Base-by-base conservation (phyloP, 208 protist genomes). In the Trichomonas tenax region DNA sequence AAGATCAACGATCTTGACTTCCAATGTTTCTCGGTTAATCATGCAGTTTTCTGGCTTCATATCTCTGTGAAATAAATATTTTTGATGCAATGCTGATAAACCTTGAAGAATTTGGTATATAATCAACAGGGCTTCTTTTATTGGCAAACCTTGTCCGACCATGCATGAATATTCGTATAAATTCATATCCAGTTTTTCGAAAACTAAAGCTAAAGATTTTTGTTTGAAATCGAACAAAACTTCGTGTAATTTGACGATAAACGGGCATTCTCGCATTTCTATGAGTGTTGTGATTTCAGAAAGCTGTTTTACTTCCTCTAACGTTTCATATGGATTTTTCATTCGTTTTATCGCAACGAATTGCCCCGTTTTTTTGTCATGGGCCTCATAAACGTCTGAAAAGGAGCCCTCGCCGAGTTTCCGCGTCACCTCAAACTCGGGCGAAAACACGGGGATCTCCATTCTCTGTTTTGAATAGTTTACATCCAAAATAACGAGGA, bases 21-120 rank as follows among this genome's bases (percentile, higher is more conserved):
- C 82, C 41, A 90, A 48, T n/a, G 41, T 48, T 21, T 90, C 40
- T 1, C n/a, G 10, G 48, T 90, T 90, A 48, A 90, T 36, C 15
- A 90, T 23, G 17, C 82, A 90, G n/a, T 90, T 90, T n/a, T 90
- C 82, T 90, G 82, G 82, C 17, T 90, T 90, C 11, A 90, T 48
- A 48, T 90, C 82, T 34, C 82, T 26, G 41, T 90, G 82, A 90
- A 90, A 90, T 90, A 90, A 31, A 1, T 36, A 26, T 8, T 36
- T 23, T 34, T 36, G 26, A 48, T 90, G 82, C 34, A 90, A 17
- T 44, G 34, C 34, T n/a, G 36, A 48, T 26, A 90, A 23, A 44
- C n/a, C 82, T 90, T 90, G 34, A 15, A 36, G 34, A 48, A 90
- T 26, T 90, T 90, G 82, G 40, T 90, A 90, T 14, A 48, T 90